A percentile compares a stretch with the other conserved stretches of the same genome.
These are phyloP conservation scores for Clonostachys byssicola DNA, from an alignment of 2,329 filamentous ascomycete species.

Conservation along the genomic window DNA sequence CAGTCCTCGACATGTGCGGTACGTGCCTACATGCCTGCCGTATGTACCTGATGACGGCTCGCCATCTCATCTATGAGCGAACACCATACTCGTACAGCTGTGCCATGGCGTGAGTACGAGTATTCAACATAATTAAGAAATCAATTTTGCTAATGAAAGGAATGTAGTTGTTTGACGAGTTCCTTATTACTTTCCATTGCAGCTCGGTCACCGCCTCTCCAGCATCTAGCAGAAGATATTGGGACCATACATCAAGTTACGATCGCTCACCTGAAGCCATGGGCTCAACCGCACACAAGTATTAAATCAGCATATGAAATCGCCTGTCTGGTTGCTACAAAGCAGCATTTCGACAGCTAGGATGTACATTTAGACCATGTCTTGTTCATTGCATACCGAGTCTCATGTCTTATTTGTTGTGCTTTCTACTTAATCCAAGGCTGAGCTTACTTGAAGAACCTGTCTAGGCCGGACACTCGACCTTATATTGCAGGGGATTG, in stretches of 20 bases:
- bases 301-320: conserved; percentile 6
- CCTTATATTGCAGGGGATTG: no score
- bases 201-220: conserved; percentile 7
- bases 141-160: conserved; percentile 1
- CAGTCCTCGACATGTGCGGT: conserved; percentile 5
- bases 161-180: conserved; percentile 1
- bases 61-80: conserved; percentile 4
- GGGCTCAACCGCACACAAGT: conserved; percentile 8
- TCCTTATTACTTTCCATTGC: conserved; percentile 7
- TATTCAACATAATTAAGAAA: neutral
- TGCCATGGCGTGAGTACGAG: conserved; percentile 5
- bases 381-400: no score
- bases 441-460: no score
- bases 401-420: no score
- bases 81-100: conserved; percentile 8
- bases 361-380: no score
- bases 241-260: conserved; percentile 3
- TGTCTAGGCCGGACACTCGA: no score
- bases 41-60: conserved; percentile 2
- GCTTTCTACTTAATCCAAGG: no score
- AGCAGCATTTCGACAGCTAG: neutral
- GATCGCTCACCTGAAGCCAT: conserved; percentile 5
- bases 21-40: conserved; percentile 5
- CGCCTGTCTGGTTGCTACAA: conserved; percentile 1
- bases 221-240: conserved; percentile 4